phyloP scores from a whole-genome alignment of 371 early-diverging fungal species.

The Apophysomyces elegans region DNA sequence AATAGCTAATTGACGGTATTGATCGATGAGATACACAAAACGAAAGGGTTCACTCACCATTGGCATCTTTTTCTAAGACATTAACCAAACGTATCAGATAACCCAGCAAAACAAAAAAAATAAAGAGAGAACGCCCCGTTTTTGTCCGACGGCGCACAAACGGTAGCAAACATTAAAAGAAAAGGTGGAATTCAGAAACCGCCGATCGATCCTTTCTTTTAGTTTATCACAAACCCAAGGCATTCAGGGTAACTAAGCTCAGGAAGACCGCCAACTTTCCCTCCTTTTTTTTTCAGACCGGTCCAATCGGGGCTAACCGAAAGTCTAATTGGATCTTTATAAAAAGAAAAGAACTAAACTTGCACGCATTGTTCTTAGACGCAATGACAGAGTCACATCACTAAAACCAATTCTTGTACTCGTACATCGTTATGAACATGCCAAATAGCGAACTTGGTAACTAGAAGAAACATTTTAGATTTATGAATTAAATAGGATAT shows the following conservation, averaged over 20 bases:
- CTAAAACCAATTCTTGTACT: too few relatives aligned
- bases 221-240: neutral
- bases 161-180: slow-evolving; percentile 7
- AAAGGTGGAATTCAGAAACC: slow-evolving; percentile 1
- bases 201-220: slow-evolving; percentile 1
- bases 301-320: neutral
- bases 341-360: too few relatives aligned
- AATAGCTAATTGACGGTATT: neutral
- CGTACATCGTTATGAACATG: too few relatives aligned
- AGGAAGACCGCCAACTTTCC: neutral
- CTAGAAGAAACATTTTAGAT: neutral
- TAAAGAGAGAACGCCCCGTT: neutral
- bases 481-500: neutral
- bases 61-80: neutral
- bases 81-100: neutral
- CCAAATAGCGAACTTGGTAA: too few relatives aligned
- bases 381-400: too few relatives aligned
- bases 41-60: neutral
- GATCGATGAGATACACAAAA: neutral
- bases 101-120: neutral
- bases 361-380: too few relatives aligned
- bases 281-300: neutral
- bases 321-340: neutral
- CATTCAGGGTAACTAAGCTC: neutral
- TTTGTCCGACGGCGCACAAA: slow-evolving; percentile 8